A percentile compares a stretch with the other conserved stretches of the same genome.
Conservation (phyloP, 352 stramenopile species). For the Phytophthora nicotianae region DNA sequence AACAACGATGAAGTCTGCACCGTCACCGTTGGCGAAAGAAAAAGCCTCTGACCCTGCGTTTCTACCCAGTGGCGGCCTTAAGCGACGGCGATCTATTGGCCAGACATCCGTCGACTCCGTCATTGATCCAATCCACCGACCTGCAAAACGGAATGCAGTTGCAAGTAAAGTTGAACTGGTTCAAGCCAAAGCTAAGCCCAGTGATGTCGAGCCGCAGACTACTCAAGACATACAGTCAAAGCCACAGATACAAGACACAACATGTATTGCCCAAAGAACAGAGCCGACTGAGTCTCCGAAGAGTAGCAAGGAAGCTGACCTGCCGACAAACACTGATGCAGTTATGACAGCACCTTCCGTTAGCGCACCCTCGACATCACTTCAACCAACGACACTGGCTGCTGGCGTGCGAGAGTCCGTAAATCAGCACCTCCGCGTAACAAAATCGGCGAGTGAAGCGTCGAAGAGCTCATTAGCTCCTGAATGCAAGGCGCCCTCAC, state of each 20-base stretch:
- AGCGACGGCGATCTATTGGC: conserved; percentile 18
- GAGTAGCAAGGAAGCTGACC: background rate
- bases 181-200: conserved; percentile 1
- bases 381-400: background rate
- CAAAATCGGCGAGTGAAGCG: background rate
- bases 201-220: background rate
- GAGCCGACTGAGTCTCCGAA: background rate
- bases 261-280: background rate
- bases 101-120: background rate
- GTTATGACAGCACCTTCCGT: background rate
- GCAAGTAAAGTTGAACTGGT: background rate
- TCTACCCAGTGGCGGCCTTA: conserved; percentile 7
- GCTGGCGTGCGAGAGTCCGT: background rate
- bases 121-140: conserved; percentile 9
- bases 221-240: background rate
- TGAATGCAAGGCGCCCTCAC: conserved; percentile 2
- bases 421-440: background rate
- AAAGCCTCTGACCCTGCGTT: background rate
- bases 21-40: background rate
- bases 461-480: background rate
- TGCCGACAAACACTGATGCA: background rate
- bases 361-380: background rate
- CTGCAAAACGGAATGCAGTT: conserved; percentile 3
- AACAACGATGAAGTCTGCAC: conserved; percentile 2
- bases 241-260: background rate